These are phyloP conservation scores for Phytophthora sansomeana DNA, from an alignment of 352 stramenopile genomes.

Conservation along the genomic window DNA sequence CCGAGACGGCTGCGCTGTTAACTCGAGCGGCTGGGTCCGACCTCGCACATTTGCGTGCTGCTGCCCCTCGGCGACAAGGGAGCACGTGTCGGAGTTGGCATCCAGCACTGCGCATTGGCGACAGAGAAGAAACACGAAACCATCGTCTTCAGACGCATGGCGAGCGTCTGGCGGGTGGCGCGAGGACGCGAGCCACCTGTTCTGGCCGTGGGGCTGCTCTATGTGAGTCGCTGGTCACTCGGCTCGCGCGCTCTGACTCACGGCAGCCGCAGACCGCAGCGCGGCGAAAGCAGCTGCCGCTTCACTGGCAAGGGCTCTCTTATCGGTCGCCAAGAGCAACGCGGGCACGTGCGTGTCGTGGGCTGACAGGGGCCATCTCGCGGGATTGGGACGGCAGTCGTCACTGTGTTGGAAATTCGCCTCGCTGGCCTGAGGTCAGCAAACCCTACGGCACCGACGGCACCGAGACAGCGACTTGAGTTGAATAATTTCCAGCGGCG, in stretches of 20 bases:
- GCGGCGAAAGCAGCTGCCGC: slow-evolving; percentile 36
- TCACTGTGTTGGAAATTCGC: slow-evolving; percentile 21
- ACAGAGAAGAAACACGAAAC: slow-evolving; percentile 17
- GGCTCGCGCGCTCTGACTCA: slow-evolving; percentile 29
- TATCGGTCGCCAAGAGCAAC: slow-evolving; percentile 34
- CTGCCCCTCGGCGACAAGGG: not conserved
- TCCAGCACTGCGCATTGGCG: slow-evolving; percentile 22
- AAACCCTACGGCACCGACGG: slow-evolving; percentile 34
- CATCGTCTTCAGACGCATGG: slow-evolving; percentile 33
- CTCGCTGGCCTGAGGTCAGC: slow-evolving; percentile 28
- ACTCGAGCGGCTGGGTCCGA: slow-evolving; percentile 22
- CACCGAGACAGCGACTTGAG: not conserved
- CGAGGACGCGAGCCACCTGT: slow-evolving; percentile 27
- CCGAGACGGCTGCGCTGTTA: not conserved
- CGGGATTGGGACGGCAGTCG: slow-evolving; percentile 25
- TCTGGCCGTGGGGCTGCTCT: slow-evolving; percentile 40
- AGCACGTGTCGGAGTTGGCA: slow-evolving; percentile 14
- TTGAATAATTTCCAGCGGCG: not conserved
- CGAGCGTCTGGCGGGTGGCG: slow-evolving; percentile 33
- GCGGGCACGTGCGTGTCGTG: slow-evolving; percentile 37
- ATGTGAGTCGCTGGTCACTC: slow-evolving; percentile 19
- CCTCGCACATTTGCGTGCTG: not conserved
- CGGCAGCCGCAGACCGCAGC: slow-evolving; percentile 25
- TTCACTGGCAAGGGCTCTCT: slow-evolving; percentile 26
- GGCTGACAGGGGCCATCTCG: slow-evolving; percentile 29